These are phyloP conservation scores for Paramecium pentaurelia DNA, from an alignment of 73 alveolate genomes.

Conservation along the genomic window DNA sequence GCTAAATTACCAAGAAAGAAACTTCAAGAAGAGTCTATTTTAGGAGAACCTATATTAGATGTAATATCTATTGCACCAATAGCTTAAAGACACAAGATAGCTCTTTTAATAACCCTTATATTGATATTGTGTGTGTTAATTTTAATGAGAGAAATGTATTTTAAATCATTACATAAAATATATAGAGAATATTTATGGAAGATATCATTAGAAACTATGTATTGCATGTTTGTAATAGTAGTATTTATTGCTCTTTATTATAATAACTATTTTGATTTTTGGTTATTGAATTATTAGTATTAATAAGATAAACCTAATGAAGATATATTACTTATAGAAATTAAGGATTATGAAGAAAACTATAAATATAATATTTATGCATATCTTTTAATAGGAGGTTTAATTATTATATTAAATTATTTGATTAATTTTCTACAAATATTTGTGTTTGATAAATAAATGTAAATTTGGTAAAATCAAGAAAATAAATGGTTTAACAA, in stretches of 20 bases:
- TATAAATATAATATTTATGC: neutral
- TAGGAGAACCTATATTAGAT: constrained; percentile 1
- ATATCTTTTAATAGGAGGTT: neutral
- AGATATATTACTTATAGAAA: neutral
- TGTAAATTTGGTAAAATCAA: neutral
- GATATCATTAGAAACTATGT: neutral
- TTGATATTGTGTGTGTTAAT: neutral
- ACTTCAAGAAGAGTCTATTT: neutral
- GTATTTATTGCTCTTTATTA: neutral
- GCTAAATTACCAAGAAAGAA: constrained; percentile 9
- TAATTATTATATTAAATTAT: neutral
- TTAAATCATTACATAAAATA: neutral
- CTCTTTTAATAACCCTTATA: neutral
- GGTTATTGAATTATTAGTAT: neutral
- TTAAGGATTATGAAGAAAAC: neutral
- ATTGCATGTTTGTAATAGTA: neutral
- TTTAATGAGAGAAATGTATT: constrained; percentile 6
- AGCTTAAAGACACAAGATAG: neutral
- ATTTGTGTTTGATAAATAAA: neutral
- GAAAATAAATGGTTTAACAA: neutral
- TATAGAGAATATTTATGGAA: neutral
- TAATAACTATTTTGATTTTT: constrained; percentile 4
- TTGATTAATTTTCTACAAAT: neutral
- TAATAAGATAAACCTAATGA: neutral
- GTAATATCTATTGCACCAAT: neutral